phyloP scores from a whole-genome alignment of 768 basidiomycete species.

The Macrolepiota dolichaula region DNA sequence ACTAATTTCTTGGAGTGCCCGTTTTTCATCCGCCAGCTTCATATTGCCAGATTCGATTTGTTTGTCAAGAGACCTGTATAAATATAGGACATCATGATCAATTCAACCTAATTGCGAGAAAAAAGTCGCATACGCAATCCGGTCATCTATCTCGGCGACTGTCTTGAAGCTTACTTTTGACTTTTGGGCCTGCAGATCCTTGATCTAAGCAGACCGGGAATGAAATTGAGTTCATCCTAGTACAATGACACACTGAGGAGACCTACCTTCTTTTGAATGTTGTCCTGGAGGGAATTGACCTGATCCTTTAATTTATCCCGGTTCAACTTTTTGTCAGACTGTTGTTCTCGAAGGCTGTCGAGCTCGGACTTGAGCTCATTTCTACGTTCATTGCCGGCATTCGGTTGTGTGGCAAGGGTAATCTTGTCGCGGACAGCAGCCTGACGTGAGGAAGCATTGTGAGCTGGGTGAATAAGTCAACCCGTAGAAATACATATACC shows the following conservation, averaged over 20 bases:
- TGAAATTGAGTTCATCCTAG: not conserved
- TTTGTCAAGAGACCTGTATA: conserved; percentile 70
- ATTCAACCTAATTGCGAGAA: not conserved
- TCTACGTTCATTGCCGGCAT: conserved; percentile 59
- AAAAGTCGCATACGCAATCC: conserved; percentile 65
- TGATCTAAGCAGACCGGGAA: conserved; percentile 48
- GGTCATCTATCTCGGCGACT: conserved; percentile 81
- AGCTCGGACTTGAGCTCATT: conserved; percentile 75
- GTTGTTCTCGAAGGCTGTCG: conserved; percentile 72
- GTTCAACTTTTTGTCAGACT: conserved; percentile 71
- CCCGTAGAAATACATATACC: conserved; percentile 44
- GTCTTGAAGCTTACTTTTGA: conserved; percentile 78
- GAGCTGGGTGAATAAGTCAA: conserved; percentile 7
- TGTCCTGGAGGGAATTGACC: conserved; percentile 75
- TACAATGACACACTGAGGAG: not conserved
- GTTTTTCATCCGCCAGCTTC: conserved; percentile 94
- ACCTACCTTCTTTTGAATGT: conserved; percentile 75
- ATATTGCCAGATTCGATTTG: conserved; percentile 90
- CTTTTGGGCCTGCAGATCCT: conserved; percentile 81
- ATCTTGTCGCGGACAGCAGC: conserved; percentile 75
- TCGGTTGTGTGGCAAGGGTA: conserved; percentile 36
- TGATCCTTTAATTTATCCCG: conserved; percentile 74
- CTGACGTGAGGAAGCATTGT: conserved; percentile 34
- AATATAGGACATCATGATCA: conserved; percentile 10
- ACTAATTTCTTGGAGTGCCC: conserved; percentile 87